These are phyloP conservation scores for Herpetomonas samuelpessoai DNA, from an alignment of 208 protist species.

Conservation along the genomic window DNA sequence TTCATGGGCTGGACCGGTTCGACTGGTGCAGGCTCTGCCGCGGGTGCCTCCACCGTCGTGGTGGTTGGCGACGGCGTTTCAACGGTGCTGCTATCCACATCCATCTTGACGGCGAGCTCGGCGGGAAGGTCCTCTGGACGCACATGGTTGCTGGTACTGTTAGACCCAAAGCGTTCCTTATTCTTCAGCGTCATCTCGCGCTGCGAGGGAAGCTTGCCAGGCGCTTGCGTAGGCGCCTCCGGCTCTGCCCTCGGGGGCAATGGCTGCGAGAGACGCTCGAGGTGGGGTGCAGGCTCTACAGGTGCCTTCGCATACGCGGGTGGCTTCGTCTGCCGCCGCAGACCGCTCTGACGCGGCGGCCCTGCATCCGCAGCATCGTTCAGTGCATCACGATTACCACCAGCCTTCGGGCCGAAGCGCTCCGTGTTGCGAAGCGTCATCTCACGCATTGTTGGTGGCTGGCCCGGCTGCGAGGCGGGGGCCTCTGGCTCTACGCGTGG, in stretches of 20 bases:
- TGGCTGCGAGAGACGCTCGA: background rate
- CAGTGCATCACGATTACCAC: too few species aligned
- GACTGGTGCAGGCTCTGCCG: background rate
- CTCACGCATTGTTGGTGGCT: too few species aligned
- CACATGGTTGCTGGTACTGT: slow-evolving; percentile 9
- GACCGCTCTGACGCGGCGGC: background rate
- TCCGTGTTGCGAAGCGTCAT: too few species aligned
- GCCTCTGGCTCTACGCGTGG: background rate
- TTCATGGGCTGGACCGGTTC: background rate
- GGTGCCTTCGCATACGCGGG: background rate
- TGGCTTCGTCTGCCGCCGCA: background rate
- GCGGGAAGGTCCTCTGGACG: slow-evolving; percentile 10
- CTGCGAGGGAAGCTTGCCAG: slow-evolving; percentile 10
- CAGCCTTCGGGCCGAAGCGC: background rate
- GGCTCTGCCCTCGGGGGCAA: background rate
- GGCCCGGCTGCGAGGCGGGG: background rate
- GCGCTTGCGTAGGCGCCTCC: background rate
- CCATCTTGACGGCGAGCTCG: background rate
- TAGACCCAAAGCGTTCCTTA: slow-evolving; percentile 3
- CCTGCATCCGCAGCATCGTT: too few species aligned
- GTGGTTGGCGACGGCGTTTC: slow-evolving; percentile 1
- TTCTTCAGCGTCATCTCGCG: slow-evolving; percentile 3
- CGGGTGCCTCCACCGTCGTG: background rate
- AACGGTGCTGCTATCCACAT: slow-evolving; percentile 3
- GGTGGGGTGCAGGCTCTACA: background rate